Percentiles rank a stretch among this genome's conserved stretches.
These are phyloP conservation scores for Kalanchoe fedtschenkoi DNA, from an alignment of 164 flowering plant species.

Conservation along the genomic window DNA sequence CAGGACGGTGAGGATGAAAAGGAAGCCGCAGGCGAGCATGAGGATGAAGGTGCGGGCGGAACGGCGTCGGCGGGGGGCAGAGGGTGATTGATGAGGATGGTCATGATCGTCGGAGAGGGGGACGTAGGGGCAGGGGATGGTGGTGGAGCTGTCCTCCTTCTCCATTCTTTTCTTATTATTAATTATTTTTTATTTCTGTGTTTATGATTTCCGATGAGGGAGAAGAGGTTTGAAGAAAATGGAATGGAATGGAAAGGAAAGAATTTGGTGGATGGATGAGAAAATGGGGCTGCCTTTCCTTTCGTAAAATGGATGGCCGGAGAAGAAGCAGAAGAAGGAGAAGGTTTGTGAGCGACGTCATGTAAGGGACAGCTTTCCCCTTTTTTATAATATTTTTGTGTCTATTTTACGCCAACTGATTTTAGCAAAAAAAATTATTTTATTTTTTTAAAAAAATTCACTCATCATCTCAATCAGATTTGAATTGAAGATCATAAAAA, in stretches of 20 bases:
- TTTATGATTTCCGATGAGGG: too few relatives aligned
- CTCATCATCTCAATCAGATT: too few relatives aligned
- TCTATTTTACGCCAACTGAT: too few relatives aligned
- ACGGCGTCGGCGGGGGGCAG: neutral
- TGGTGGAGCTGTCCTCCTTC: neutral
- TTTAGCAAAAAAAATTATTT: too few relatives aligned
- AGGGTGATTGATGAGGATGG: too few relatives aligned
- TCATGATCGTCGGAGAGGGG: too few relatives aligned
- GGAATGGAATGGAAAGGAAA: neutral
- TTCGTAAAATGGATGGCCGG: slow-evolving; percentile 1
- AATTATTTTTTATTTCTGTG: too few relatives aligned
- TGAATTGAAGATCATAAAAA: too few relatives aligned
- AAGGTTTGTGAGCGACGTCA: neutral
- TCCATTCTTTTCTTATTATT: neutral
- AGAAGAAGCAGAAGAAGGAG: neutral
- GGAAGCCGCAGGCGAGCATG: neutral
- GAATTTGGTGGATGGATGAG: neutral
- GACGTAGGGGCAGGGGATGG: neutral
- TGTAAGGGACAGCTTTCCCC: neutral
- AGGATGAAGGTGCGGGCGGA: neutral
- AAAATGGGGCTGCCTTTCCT: neutral
- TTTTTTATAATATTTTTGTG: neutral
- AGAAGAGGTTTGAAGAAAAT: neutral
- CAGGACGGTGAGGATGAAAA: neutral
- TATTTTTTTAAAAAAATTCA: too few relatives aligned